Evolutionary conservation across 2,329 filamentous ascomycete species (phyloP), one percentile per base, ranked within the genome.

Genomic region (Arthrinium phaeospermum): DNA sequence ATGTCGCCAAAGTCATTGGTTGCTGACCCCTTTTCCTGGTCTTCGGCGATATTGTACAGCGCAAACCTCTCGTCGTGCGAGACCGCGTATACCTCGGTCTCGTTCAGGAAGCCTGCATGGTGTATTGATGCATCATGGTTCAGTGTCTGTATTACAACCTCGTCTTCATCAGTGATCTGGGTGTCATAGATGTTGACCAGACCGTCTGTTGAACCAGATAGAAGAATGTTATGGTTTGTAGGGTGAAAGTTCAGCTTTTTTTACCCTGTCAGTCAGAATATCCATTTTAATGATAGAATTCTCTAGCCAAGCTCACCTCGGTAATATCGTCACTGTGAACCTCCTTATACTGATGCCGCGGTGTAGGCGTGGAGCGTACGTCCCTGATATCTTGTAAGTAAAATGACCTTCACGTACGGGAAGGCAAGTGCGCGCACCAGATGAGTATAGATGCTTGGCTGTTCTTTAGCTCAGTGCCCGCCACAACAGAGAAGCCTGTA

Each of bases 131-230:
- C 90, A 49, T 89, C 88, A 79, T 94, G 92, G 81, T 96, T 96
- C 80, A 95, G 91, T 16, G 94, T 93, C 81, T 94, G 92, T 72
- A 93, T 85, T 27, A 95, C 85, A 0, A 93, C 91, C 67, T 96
- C 93, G 78, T 96, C 93, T 81, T 96, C 93, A 76, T 94, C 92
- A 24, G 86, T 82, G 72, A 93, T 87, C 68, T 87, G 86, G 24
- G 90, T 92, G 82, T 96, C 91, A 82, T 92, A 94, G 67, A 96
- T 85, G 78, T 93, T 95, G 77, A 96, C 88, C 1, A 96, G 88
- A 8, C 93, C 93, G 81, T 96, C 94, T 19, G 93, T 96, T 49
- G 92, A 94, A 61, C 92, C 93, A 1, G 93, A 94, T 14, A 96
- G 86, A 7, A 96, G 87, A 22, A 93, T 84, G 64, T 88, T 86